Conservation (phyloP, 2,329 filamentous ascomycete species). For the Davidsoniella virescens region DNA sequence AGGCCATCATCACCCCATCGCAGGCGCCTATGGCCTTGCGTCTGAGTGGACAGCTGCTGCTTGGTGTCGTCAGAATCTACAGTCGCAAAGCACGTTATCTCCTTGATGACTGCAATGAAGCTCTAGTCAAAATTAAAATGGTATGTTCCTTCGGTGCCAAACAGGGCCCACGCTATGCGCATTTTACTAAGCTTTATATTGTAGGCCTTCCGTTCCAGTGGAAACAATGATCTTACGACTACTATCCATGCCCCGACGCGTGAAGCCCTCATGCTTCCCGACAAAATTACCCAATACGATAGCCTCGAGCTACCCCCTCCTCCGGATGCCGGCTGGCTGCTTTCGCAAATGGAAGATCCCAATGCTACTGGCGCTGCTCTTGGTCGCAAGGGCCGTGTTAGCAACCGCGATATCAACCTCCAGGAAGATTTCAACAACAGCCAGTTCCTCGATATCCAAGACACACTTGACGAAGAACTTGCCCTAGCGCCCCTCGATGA, state of each 20-base stretch:
- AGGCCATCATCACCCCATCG: constrained; percentile 81
- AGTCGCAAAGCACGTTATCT: constrained; percentile 93
- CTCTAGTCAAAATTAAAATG: constrained; percentile 96
- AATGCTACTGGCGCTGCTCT: constrained; percentile 31
- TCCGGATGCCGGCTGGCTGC: constrained; percentile 70
- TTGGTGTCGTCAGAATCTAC: constrained; percentile 95
- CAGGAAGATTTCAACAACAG: constrained; percentile 57
- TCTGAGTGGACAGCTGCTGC: constrained; percentile 78
- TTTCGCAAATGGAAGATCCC: constrained; percentile 56
- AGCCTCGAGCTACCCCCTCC: constrained; percentile 61
- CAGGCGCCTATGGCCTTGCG: constrained; percentile 91
- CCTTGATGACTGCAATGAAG: constrained; percentile 93
- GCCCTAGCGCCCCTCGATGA: constrained; percentile 44
- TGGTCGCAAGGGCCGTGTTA: constrained; percentile 40
- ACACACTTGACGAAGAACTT: constrained; percentile 39
- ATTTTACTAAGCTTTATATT: not conserved
- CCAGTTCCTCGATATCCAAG: constrained; percentile 61
- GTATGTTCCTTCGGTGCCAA: constrained; percentile 30
- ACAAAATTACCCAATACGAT: constrained; percentile 86
- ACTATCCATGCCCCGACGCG: constrained; percentile 68
- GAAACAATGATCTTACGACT: constrained; percentile 87
- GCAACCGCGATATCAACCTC: constrained; percentile 49
- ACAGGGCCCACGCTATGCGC: not conserved
- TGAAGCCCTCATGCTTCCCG: constrained; percentile 74
- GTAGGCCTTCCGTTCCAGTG: constrained; percentile 82